phyloP scores from a whole-genome alignment of 192 early-diverging fungal species.

The Jimgerdemannia flammicorona region DNA sequence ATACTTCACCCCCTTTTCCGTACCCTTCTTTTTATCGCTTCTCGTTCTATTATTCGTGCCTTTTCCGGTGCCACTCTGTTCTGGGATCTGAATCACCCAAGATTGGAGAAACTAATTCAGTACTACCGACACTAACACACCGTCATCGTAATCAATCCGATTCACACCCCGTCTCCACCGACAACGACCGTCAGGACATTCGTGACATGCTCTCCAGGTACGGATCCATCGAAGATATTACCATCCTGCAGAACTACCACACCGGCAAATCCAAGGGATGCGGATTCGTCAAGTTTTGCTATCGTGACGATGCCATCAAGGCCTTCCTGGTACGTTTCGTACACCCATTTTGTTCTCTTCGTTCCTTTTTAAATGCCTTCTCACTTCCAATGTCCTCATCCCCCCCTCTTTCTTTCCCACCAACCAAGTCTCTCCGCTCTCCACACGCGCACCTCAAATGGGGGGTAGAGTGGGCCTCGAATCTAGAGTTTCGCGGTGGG shows the following conservation, averaged over 20 bases:
- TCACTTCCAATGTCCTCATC: background rate
- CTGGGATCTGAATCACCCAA: too few relatives aligned
- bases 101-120: background rate
- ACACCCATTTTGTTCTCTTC: background rate
- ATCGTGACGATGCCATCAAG: constrained; percentile 68
- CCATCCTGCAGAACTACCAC: constrained; percentile 40
- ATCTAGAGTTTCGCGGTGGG: constrained; percentile 33
- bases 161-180: background rate
- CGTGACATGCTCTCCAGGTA: constrained; percentile 35
- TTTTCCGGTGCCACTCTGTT: too few relatives aligned
- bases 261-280: constrained; percentile 42
- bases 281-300: constrained; percentile 69
- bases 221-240: constrained; percentile 64
- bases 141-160: background rate
- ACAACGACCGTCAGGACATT: constrained; percentile 27
- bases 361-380: background rate
- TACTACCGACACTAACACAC: background rate
- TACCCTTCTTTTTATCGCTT: too few relatives aligned
- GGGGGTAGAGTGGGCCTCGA: constrained; percentile 63
- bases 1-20: too few relatives aligned
- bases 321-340: constrained; percentile 48
- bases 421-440: constrained; percentile 11
- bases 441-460: constrained; percentile 29
- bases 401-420: constrained; percentile 24
- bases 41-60: too few relatives aligned